Evolutionary conservation across 2,329 filamentous ascomycete species (phyloP), one percentile per base, ranked within the genome.

Genomic region (Pseudogymnoascus sp.): DNA sequence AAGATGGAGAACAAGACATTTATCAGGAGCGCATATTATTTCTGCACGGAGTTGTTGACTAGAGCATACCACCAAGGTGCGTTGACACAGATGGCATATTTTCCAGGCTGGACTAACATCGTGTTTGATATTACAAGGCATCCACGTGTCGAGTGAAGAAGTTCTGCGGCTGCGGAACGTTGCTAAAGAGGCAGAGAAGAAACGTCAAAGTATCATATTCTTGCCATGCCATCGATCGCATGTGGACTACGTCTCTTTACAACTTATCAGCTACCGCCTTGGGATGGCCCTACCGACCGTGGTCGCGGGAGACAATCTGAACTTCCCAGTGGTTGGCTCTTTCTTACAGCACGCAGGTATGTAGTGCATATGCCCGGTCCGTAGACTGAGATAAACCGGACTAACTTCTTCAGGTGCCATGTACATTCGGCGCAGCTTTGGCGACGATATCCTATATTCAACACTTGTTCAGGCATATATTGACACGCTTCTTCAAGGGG

Each of bases 1-100:
- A 99, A 99, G 76, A 93, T 97, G 82, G 94, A 99, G 75, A 95
- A 88, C 79, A 95, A 92, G 72, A 79, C 84, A 1, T 97, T 97
- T 71, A 96, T 99, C 68, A 81, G 94, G 58, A 86, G 90, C 25
- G 93, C 94, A 55, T 97, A 97, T 73, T 99, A 97, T 73, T 72
- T 96, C 39, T 81, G 80, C 58, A 96, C 92, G 1, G 93, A 97
- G 75, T 80, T 97, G 55, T 79, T 97, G 65, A 95, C 93, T 4
- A 80, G 94, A 64, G 93, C 94, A 5, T 99, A 99, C 73, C 92
- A 97, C 71, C 93, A 97, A 77, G 94, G 90, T 78, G 69, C 67
- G 69, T 60, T 21, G 33, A 21, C 36, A 40, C 36, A 8, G 18
- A 15, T 40, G n/a, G 29, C 7, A 36, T 15, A 5, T 31, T 29